These are phyloP conservation scores for Botryosphaeria agaves DNA, from an alignment of 2,329 filamentous ascomycete species.

Conservation along the genomic window DNA sequence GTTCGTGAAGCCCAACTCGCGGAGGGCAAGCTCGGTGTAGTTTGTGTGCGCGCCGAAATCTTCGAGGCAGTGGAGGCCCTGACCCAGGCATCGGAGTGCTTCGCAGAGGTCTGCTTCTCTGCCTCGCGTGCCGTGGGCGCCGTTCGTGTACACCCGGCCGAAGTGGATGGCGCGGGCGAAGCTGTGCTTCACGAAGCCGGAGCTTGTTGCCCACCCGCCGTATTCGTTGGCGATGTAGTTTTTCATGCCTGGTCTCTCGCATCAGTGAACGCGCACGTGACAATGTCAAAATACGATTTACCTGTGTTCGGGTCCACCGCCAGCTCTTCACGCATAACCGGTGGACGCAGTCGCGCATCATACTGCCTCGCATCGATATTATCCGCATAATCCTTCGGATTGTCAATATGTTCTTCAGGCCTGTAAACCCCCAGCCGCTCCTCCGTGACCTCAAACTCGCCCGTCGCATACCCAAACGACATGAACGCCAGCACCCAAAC, in stretches of 20 bases:
- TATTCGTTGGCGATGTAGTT: conserved; percentile 94
- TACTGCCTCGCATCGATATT: conserved; percentile 68
- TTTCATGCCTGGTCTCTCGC: conserved; percentile 92
- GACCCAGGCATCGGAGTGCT: conserved; percentile 32
- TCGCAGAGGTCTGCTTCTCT: conserved; percentile 28
- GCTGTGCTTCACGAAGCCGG: conserved; percentile 39
- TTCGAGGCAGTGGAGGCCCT: conserved; percentile 35
- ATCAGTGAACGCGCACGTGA: no score
- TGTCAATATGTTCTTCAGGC: conserved; percentile 38
- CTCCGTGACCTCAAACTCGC: conserved; percentile 37
- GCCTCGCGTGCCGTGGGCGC: conserved; percentile 20
- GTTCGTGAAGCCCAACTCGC: conserved; percentile 31
- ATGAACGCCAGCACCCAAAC: conserved; percentile 39
- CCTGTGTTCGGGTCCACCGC: conserved; percentile 32
- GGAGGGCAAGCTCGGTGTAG: conserved; percentile 34
- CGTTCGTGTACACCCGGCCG: conserved; percentile 28
- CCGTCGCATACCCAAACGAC: conserved; percentile 38
- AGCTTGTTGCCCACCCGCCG: conserved; percentile 76
- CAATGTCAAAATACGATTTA: no score
- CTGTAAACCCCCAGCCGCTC: conserved; percentile 32
- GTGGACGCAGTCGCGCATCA: conserved; percentile 66
- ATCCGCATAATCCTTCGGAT: conserved; percentile 51
- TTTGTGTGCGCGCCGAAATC: conserved; percentile 39
- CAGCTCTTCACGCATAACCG: conserved; percentile 37
- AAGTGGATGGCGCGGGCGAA: conserved; percentile 31